phyloP scores from a whole-genome alignment of 257 asterid species.

The Gentiana straminea region DNA sequence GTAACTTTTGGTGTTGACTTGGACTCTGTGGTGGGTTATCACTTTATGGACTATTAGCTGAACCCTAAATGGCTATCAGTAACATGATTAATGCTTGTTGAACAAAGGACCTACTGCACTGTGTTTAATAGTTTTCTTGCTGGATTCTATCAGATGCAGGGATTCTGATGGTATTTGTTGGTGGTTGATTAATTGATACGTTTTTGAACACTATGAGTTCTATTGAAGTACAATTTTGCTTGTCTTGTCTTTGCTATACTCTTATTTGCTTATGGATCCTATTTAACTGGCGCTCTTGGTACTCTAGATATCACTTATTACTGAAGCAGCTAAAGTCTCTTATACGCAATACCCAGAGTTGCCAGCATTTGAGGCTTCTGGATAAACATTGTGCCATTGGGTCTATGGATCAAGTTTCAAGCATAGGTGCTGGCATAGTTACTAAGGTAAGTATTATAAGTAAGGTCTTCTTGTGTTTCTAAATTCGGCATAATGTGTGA shows the following conservation, averaged over 20 bases:
- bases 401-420: constrained; percentile 24
- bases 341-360: constrained; percentile 39
- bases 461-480: neutral
- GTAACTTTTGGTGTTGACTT: no score
- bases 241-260: neutral
- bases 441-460: constrained; percentile 32
- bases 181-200: neutral
- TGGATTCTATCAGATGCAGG: no score
- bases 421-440: constrained; percentile 13
- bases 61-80: no score
- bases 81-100: no score
- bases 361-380: constrained; percentile 52
- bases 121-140: no score
- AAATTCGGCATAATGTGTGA: no score
- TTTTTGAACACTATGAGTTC: neutral
- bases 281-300: constrained; percentile 14
- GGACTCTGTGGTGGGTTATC: no score
- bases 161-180: no score
- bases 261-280: neutral
- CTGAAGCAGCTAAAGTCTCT: constrained; percentile 54
- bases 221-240: neutral
- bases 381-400: constrained; percentile 63
- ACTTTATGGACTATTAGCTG: no score
- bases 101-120: no score
- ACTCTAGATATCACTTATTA: constrained; percentile 56